Conservation (phyloP, 2,329 filamentous ascomycete genomes). For the Colletotrichum scovillei region DNA sequence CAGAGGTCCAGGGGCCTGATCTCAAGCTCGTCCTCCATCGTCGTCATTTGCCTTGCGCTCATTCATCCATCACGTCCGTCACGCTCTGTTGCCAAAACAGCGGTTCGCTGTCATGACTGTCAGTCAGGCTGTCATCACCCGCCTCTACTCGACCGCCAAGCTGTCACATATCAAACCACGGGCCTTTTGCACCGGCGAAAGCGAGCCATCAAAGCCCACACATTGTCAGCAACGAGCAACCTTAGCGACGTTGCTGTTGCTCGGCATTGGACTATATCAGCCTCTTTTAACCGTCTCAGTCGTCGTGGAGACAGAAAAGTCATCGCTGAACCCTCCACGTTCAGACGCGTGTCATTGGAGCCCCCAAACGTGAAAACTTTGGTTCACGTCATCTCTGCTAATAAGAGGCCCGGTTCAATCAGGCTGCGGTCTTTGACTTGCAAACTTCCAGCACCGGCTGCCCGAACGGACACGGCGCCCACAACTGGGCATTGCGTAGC, state of each 20-base stretch:
- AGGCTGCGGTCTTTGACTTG: constrained; percentile 10
- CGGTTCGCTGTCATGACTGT: constrained; percentile 11
- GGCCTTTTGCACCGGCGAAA: constrained; percentile 5
- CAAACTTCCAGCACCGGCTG: not conserved
- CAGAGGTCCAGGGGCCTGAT: constrained; percentile 11
- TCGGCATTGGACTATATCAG: constrained; percentile 18
- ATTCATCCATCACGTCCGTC: not conserved
- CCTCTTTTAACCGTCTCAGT: constrained; percentile 13
- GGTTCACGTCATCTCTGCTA: constrained; percentile 27
- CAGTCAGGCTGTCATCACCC: constrained; percentile 12
- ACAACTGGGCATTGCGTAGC: constrained; percentile 19
- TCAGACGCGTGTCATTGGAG: constrained; percentile 1
- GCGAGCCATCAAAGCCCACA: not conserved
- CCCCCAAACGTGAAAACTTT: not conserved
- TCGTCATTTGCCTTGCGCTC: not conserved
- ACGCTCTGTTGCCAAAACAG: constrained; percentile 2
- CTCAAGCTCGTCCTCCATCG: constrained; percentile 20
- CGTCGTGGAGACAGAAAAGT: constrained; percentile 22
- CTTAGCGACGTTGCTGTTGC: constrained; percentile 3
- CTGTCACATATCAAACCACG: constrained; percentile 23
- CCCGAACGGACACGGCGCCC: constrained; percentile 1
- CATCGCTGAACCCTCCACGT: constrained; percentile 10
- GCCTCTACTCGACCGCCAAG: constrained; percentile 10
- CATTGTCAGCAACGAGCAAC: not conserved
- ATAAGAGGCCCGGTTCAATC: constrained; percentile 14